phyloP scores from a whole-genome alignment of 306 rosid genomes.

The Acacia acuminata region DNA sequence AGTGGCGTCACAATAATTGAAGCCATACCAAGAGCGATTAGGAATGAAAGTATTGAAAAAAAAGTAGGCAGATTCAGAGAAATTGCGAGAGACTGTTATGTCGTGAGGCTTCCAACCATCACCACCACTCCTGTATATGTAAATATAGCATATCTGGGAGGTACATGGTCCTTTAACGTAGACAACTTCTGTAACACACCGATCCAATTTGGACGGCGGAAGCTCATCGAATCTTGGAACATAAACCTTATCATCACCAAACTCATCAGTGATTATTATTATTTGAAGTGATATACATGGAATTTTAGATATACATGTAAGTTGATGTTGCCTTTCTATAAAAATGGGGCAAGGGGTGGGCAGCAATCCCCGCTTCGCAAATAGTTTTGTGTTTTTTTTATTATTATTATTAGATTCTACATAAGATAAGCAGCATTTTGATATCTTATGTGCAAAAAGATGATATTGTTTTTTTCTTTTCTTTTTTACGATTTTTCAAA shows the following conservation, averaged over 20 bases:
- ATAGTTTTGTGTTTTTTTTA: too few species aligned
- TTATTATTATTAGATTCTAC: too few species aligned
- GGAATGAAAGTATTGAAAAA: slow-evolving; percentile 59
- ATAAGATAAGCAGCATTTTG: too few species aligned
- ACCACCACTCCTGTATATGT: slow-evolving; percentile 65
- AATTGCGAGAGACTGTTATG: slow-evolving; percentile 50
- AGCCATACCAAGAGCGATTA: slow-evolving; percentile 64
- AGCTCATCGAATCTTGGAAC: slow-evolving; percentile 60
- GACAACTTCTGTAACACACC: slow-evolving; percentile 56
- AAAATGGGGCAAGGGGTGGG: too few species aligned
- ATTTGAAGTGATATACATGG: too few species aligned
- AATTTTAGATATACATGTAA: too few species aligned
- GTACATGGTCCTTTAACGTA: slow-evolving; percentile 70
- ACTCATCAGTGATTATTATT: background rate
- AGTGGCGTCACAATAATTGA: slow-evolving; percentile 43
- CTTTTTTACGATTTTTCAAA: too few species aligned
- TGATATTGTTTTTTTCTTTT: too few species aligned
- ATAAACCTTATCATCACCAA: slow-evolving; percentile 52
- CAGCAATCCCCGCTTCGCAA: too few species aligned
- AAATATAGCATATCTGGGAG: slow-evolving; percentile 56
- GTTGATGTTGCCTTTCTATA: too few species aligned
- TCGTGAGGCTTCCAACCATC: slow-evolving; percentile 79
- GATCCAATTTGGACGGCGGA: slow-evolving; percentile 55
- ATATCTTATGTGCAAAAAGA: too few species aligned
- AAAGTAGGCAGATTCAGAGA: slow-evolving; percentile 45